phyloP scores from a whole-genome alignment of 768 basidiomycete genomes.

The Tulasnella sp. region DNA sequence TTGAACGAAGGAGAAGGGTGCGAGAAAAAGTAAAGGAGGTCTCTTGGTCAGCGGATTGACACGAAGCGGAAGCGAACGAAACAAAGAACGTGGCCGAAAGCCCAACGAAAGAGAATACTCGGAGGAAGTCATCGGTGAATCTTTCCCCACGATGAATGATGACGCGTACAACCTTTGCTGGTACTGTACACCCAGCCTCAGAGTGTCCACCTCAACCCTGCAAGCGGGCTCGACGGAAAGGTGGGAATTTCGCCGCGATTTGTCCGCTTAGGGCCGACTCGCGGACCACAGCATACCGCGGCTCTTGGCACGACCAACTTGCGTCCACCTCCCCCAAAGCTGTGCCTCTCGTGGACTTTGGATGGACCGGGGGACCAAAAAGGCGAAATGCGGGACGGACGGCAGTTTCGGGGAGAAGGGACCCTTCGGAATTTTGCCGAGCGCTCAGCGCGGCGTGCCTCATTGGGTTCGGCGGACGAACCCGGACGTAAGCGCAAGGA shows the following conservation, averaged over 20 bases:
- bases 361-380: not conserved
- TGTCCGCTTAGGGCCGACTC: not conserved
- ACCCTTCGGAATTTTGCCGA: not conserved
- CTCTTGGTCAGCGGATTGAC: not conserved
- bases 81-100: not conserved
- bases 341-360: not conserved
- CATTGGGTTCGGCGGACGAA: not conserved
- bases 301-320: not conserved
- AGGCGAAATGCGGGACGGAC: not conserved
- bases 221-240: not conserved
- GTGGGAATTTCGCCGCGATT: not conserved
- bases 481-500: not conserved
- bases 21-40: not conserved
- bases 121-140: slow-evolving; percentile 4
- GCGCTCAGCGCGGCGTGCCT: not conserved
- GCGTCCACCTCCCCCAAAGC: not conserved
- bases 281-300: not conserved
- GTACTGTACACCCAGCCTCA: not conserved
- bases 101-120: not conserved
- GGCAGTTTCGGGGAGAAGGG: not conserved
- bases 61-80: not conserved
- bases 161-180: not conserved
- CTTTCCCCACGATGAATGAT: not conserved
- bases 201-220: not conserved
- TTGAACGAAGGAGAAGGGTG: not conserved